phyloP scores from a whole-genome alignment of 768 basidiomycete species.

The Rhodotorula sphaerocarpa region DNA sequence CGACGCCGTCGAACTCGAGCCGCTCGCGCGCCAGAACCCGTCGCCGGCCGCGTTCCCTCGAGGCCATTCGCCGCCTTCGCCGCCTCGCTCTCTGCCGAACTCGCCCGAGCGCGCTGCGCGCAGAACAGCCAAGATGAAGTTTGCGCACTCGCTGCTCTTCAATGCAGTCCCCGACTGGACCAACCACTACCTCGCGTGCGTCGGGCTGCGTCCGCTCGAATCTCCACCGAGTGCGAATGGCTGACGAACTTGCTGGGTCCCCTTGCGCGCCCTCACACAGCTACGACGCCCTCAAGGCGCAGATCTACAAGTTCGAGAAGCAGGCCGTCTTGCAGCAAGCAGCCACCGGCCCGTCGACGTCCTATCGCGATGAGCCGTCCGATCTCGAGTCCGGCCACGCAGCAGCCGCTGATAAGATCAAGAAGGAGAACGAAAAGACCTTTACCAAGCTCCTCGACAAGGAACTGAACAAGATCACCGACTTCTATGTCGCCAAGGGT shows the following conservation, averaged over 20 bases:
- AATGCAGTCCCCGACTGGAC: constrained; percentile 88
- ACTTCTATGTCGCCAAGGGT: constrained; percentile 66
- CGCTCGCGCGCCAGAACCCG: too few relatives aligned
- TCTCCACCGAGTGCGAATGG: too few relatives aligned
- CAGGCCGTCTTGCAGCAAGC: constrained; percentile 49
- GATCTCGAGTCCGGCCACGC: constrained; percentile 47
- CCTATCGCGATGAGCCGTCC: constrained; percentile 52
- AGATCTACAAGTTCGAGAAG: constrained; percentile 78
- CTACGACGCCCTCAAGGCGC: constrained; percentile 58
- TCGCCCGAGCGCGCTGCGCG: background rate
- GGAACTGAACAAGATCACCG: constrained; percentile 69
- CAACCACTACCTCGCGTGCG: constrained; percentile 81
- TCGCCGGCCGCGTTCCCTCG: too few relatives aligned
- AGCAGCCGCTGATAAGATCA: constrained; percentile 20
- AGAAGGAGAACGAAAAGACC: constrained; percentile 49
- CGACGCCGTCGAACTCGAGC: too few relatives aligned
- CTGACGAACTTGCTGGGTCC: too few relatives aligned
- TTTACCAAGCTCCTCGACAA: constrained; percentile 71
- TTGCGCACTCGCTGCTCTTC: constrained; percentile 62
- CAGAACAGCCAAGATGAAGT: constrained; percentile 28
- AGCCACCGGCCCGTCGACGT: constrained; percentile 41
- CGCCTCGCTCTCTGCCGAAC: background rate
- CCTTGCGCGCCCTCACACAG: constrained; percentile 44
- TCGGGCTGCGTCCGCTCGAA: constrained; percentile 38
- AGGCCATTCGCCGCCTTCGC: too few relatives aligned